Evolutionary conservation across 331 rosid species (phyloP).

Genomic region (Pyracantha coccinea): DNA sequence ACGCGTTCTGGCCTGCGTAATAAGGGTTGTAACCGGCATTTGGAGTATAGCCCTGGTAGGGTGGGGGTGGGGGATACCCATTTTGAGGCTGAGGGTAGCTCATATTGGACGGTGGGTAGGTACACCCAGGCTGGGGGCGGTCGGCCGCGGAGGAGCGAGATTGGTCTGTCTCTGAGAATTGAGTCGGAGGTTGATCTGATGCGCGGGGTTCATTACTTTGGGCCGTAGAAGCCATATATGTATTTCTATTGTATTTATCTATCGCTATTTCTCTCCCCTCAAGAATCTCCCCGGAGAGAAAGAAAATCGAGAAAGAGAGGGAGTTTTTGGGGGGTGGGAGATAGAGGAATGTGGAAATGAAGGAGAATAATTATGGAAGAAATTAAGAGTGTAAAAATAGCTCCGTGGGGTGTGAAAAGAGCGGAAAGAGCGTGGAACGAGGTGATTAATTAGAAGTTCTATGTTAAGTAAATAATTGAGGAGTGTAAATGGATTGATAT

Average conservation of each 20-base stretch:
- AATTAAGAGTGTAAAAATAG: constrained; percentile 2
- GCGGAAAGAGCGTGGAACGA: constrained; percentile 9
- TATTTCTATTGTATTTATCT: not conserved
- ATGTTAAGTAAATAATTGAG: constrained; percentile 11
- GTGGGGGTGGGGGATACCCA: not conserved
- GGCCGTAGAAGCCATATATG: constrained; percentile 17
- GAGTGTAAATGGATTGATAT: not conserved
- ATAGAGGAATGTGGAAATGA: not conserved
- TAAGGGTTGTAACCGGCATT: not conserved
- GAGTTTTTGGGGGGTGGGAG: not conserved
- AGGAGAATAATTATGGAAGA: not conserved
- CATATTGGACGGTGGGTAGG: constrained; percentile 7
- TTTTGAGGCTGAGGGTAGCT: constrained; percentile 15
- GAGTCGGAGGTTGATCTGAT: not conserved
- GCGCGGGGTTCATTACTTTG: constrained; percentile 2
- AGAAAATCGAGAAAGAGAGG: not conserved
- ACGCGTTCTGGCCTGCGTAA: not conserved
- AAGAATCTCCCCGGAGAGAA: not conserved
- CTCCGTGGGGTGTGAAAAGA: not conserved
- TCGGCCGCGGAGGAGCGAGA: not conserved
- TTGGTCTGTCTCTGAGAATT: not conserved
- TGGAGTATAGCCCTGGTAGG: not conserved
- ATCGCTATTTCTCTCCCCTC: constrained; percentile 4
- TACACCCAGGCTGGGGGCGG: not conserved
- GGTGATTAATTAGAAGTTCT: constrained; percentile 4